Conservation (phyloP, 202 grass and related monocot genomes). For the Elaeis oleifera region DNA sequence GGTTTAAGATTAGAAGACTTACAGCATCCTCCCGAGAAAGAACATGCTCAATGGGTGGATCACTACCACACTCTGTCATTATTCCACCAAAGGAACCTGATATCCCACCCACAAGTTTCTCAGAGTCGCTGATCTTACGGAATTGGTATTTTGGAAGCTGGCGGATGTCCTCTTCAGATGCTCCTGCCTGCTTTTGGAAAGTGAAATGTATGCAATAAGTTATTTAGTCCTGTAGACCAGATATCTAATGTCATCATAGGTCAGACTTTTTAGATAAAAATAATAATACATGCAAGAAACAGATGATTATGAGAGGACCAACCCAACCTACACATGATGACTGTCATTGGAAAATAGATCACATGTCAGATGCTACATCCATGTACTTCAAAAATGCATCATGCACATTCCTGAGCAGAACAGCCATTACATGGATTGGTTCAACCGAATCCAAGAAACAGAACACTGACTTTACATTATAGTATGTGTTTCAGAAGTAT, state of each 20-base stretch:
- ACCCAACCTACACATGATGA: too few species aligned
- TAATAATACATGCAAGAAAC: too few species aligned
- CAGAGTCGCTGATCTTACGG: conserved; percentile 38
- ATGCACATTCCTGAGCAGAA: too few species aligned
- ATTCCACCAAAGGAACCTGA: conserved; percentile 56
- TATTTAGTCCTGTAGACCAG: background rate
- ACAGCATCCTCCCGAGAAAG: conserved; percentile 78
- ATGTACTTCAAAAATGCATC: too few species aligned
- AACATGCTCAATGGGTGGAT: conserved; percentile 55
- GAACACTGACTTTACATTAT: too few species aligned
- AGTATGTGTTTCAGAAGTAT: too few species aligned
- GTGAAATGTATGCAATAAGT: conserved; percentile 15
- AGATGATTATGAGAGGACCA: too few species aligned
- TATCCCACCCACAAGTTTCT: conserved; percentile 57
- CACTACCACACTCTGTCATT: conserved; percentile 68
- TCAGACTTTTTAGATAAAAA: too few species aligned
- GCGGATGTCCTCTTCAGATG: conserved; percentile 72
- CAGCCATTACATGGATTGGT: too few species aligned
- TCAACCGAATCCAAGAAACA: too few species aligned
- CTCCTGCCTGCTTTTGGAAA: conserved; percentile 54
- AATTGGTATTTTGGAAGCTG: conserved; percentile 70
- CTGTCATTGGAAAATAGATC: too few species aligned
- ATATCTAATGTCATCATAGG: background rate
- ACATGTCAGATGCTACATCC: too few species aligned
- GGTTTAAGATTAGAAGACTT: conserved; percentile 19